Base-by-base conservation (phyloP, 2,329 filamentous ascomycete genomes). In the Neofusicoccum sp. region DNA sequence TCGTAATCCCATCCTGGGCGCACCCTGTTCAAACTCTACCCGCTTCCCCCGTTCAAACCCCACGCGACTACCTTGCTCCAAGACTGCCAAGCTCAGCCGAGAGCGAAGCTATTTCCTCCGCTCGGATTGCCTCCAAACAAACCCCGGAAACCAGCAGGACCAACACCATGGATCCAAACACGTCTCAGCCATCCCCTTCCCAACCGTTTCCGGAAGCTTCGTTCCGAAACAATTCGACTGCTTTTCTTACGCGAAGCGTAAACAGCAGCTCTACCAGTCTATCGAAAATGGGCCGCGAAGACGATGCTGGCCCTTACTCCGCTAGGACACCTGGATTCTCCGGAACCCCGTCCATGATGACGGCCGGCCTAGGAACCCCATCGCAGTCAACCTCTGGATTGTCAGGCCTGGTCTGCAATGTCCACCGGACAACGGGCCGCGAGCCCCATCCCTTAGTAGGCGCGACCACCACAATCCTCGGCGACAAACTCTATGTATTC, bases 401-500 rank as follows among this genome's bases (percentile, higher is more conserved):
- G 30, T 88, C 86, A 4, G 86, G 86, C 4, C 74, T 89, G 61
- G 86, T 89, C 6, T 89, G 86, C 71, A 88, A 88, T 72, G 85
- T 89, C 26, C 84, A 88, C 67, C 80, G 93, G 65, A 98, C 95
- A 1, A 98, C 93, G 0, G 95, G 95, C 36, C 87, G 87, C 63
- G 93, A 98, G 71, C 95, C 95, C 2, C 91, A 90, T 69, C 90
- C 95, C 2, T 80, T 98, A 2, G 95, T 99, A 0, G 95, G 95
- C 33, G 93, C 95, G 4, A 97, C 95, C 0, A 98, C 95, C 0
- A 98, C 95, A 0, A 90, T 98, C 49, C 76, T 99, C 1, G 95
- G 93, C 30, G 95, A 99, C 75, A 97, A 96, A 74, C 82, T 99
- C 24, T 99, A 96, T 73, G 93, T 98, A 3, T 99, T 98, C 78